Evolutionary conservation across 1,284 basidiomycete species (phyloP).

Genomic region (Rhizoctonia solani): DNA sequence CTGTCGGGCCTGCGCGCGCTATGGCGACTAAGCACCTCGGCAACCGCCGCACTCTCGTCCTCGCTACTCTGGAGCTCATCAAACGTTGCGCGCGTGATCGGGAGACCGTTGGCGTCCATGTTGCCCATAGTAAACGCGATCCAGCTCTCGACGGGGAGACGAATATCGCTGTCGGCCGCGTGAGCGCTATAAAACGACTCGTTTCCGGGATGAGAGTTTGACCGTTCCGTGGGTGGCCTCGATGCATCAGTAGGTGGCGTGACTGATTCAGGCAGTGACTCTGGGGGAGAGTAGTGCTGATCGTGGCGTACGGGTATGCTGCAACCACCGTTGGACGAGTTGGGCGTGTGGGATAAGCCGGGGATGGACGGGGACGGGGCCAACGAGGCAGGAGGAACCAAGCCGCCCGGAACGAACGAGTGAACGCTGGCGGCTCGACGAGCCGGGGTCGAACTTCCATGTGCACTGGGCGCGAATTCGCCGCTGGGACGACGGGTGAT

Average conservation of each 20-base stretch:
- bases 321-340: background rate
- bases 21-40: constrained; percentile 1
- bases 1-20: background rate
- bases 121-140: constrained; percentile 20
- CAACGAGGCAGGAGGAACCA: background rate
- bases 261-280: too few relatives aligned
- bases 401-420: background rate
- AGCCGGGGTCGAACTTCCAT: constrained; percentile 1
- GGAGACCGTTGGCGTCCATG: constrained; percentile 22
- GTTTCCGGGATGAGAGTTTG: background rate
- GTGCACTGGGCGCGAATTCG: constrained; percentile 11
- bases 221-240: constrained; percentile 13
- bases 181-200: constrained; percentile 20
- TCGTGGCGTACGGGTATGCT: constrained; percentile 21
- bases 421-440: background rate
- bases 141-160: constrained; percentile 23
- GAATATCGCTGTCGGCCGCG: background rate
- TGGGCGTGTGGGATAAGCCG: constrained; percentile 2
- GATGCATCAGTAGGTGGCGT: too few relatives aligned
- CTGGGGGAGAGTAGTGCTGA: constrained; percentile 6
- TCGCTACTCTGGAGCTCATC: constrained; percentile 24
- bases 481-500: background rate
- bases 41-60: constrained; percentile 2
- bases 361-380: background rate
- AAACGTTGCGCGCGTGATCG: constrained; percentile 6